phyloP scores from a whole-genome alignment of 202 grass and related monocot species.

The Setaria italica region DNA sequence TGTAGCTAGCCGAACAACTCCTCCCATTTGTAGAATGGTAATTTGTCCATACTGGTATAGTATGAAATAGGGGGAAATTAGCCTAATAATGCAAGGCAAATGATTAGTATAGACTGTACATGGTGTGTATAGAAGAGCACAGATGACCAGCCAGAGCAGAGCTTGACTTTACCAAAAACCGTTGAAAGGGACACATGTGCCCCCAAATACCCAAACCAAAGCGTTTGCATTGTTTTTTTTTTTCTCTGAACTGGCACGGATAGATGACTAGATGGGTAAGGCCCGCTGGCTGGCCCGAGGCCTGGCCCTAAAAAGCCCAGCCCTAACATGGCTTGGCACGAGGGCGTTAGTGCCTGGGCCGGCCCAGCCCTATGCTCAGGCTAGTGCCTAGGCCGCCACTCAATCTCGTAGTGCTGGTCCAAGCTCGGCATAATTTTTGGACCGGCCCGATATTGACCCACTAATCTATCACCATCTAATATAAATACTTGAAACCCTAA shows the following conservation, averaged over 20 bases:
- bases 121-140: not conserved
- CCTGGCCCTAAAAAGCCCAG: too few relatives aligned
- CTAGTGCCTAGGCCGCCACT: too few relatives aligned
- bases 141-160: not conserved
- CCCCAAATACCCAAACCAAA: not conserved
- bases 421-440: too few relatives aligned
- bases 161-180: slow-evolving; percentile 32
- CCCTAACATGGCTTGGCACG: too few relatives aligned
- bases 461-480: too few relatives aligned
- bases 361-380: too few relatives aligned
- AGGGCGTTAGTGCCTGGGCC: too few relatives aligned
- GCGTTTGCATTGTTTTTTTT: not conserved
- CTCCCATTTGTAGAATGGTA: not conserved
- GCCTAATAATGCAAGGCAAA: not conserved
- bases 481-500: too few relatives aligned
- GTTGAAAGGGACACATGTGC: slow-evolving; percentile 30
- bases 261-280: too few relatives aligned
- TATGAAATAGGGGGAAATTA: not conserved
- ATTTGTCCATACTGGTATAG: not conserved
- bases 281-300: too few relatives aligned
- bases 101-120: not conserved
- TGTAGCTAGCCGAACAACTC: not conserved
- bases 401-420: too few relatives aligned
- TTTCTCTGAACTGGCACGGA: slow-evolving; percentile 4
- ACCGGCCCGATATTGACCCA: too few relatives aligned